Evolutionary conservation across 2,329 filamentous ascomycete genomes (phyloP).

Genomic region (Hypomyces perniciosus): DNA sequence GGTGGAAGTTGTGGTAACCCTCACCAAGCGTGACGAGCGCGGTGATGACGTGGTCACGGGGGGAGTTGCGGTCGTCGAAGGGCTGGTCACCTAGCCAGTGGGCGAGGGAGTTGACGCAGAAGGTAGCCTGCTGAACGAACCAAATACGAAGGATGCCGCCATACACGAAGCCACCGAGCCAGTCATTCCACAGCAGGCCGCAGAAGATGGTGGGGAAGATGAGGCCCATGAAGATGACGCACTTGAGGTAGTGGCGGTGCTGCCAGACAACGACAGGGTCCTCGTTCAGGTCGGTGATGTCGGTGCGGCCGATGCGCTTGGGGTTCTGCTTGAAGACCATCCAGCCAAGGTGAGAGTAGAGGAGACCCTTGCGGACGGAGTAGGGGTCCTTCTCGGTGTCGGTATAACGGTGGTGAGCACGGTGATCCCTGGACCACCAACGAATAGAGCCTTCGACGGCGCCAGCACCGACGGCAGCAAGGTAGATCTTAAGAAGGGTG

Average conservation of each 20-base stretch:
- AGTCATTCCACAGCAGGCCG: slow-evolving; percentile 76
- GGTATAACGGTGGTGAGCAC: slow-evolving; percentile 85
- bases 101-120: slow-evolving; percentile 86
- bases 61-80: slow-evolving; percentile 88
- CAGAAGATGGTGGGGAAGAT: slow-evolving; percentile 69
- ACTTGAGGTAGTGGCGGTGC: slow-evolving; percentile 80
- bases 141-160: slow-evolving; percentile 80
- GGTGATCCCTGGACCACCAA: slow-evolving; percentile 85
- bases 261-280: slow-evolving; percentile 82
- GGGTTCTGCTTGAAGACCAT: slow-evolving; percentile 93
- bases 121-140: slow-evolving; percentile 87
- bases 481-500: slow-evolving; percentile 71
- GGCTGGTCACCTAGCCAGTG: slow-evolving; percentile 91
- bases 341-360: slow-evolving; percentile 77
- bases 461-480: slow-evolving; percentile 74
- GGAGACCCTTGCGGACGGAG: slow-evolving; percentile 79
- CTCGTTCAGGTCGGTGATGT: slow-evolving; percentile 83
- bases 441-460: slow-evolving; percentile 80
- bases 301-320: slow-evolving; percentile 79
- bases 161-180: slow-evolving; percentile 76
- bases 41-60: slow-evolving; percentile 81
- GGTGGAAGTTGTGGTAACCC: slow-evolving; percentile 94
- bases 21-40: slow-evolving; percentile 80
- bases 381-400: slow-evolving; percentile 91
- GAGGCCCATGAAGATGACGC: slow-evolving; percentile 70